Evolutionary conservation across 176 grass and related monocot genomes (phyloP), one percentile per base, ranked within the genome.

Genomic region (Musa beccarii): DNA sequence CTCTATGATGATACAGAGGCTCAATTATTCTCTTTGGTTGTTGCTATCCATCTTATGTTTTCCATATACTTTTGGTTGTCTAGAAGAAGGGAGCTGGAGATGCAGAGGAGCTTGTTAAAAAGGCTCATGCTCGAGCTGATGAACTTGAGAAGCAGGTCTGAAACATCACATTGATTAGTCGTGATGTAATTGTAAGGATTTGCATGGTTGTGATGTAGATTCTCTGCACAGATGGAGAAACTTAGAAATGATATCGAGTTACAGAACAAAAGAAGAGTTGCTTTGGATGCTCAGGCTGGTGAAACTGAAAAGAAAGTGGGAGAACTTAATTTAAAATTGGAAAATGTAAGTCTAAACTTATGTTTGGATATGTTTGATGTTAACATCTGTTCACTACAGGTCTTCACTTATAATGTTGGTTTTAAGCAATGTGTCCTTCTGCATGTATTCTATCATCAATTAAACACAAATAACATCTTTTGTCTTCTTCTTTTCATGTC

Each of bases 141-240:
- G 79, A 90, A 74, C 87, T 93, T 74, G 77, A 93, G 84, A 79
- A 89, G 26, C 90, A 93, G 93, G 93, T 59, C 53, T 52, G 23
- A 24, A 73, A 19, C 16, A 8, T 49, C 16, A 73, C 50, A 34
- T 54, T 68, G 23, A 56, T 52, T 83, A 29, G 75, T 8, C 66
- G 49, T 76, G 34, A 61, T 62, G 8, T 85, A 64, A 52, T 59
- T 63, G 2, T 19, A 79, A 72, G n/a, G 52, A 68, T 52, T 73
- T 73, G 17, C 22, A 0, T 84, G 62, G 22, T 63, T 23, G 69
- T 77, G 63, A 75, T 79, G 16, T 79, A 64, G 15, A 50, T 53
- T 15, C 9, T 11, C 57, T 83, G 74, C 73, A 9, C 75, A 99
- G 90, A 80, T 84, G 29, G 84, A 84, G 51, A 85, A 83, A 74